These are phyloP conservation scores for Zymoseptoria tritici DNA, from an alignment of 2,329 filamentous ascomycete species.

Conservation along the genomic window DNA sequence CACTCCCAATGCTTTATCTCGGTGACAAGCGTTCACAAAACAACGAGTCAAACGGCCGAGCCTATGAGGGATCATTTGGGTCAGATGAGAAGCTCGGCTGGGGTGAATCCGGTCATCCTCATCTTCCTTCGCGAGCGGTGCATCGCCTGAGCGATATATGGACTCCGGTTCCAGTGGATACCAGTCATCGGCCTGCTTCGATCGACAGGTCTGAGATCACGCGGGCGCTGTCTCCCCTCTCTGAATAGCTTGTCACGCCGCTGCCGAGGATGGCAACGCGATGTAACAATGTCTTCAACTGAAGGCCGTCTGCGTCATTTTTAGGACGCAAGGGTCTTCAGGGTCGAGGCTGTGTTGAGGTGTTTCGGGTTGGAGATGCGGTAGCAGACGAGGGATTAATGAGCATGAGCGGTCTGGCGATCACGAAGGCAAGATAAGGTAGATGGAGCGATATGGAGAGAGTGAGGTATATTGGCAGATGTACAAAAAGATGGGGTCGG, in stretches of 20 bases:
- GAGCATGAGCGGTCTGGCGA: neutral
- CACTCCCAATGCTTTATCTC: too few relatives aligned
- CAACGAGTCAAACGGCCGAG: neutral
- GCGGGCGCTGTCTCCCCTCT: neutral
- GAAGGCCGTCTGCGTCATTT: neutral
- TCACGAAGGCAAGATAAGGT: too few relatives aligned
- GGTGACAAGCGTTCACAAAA: neutral
- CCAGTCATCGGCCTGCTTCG: neutral
- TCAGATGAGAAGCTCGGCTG: neutral
- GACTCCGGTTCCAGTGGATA: neutral
- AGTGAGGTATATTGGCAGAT: too few relatives aligned
- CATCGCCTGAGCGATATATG: neutral
- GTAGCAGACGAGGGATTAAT: neutral
- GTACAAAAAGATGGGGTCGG: too few relatives aligned
- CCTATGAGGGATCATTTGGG: neutral
- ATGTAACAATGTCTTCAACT: neutral
- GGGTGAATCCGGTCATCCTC: neutral
- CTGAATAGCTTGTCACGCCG: neutral
- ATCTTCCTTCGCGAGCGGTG: neutral
- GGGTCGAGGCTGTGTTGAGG: neutral
- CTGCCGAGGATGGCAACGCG: neutral
- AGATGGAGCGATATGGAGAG: too few relatives aligned
- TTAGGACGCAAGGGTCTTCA: neutral
- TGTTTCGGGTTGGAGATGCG: neutral
- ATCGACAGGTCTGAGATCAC: neutral